A percentile compares a stretch with the other conserved stretches of the same genome.
Conservation (phyloP, 306 rosid genomes). For the Vigna nakashimae region DNA sequence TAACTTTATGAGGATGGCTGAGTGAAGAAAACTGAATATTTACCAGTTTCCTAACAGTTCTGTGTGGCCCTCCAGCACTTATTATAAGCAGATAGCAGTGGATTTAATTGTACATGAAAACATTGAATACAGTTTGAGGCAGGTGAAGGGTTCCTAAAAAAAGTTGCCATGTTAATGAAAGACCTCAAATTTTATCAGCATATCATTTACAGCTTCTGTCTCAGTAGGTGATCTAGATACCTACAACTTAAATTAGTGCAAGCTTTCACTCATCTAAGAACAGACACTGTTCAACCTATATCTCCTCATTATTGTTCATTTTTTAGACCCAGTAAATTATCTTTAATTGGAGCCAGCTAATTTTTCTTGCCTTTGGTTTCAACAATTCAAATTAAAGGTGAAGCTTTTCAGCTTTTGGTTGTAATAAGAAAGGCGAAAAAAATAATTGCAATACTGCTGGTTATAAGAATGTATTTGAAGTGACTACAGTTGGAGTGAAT, state of each 20-base stretch:
- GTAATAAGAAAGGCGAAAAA: too few relatives aligned
- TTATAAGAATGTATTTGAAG: neutral
- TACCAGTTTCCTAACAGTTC: neutral
- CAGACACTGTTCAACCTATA: conserved; percentile 1
- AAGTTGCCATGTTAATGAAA: neutral
- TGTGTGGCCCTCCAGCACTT: conserved; percentile 2
- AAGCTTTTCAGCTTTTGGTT: neutral
- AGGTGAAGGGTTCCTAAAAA: conserved; percentile 12
- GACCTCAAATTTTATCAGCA: neutral
- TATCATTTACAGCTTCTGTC: neutral
- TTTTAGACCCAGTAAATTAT: neutral
- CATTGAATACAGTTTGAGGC: conserved; percentile 14
- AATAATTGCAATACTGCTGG: neutral
- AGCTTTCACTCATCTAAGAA: neutral
- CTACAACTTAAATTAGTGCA: neutral
- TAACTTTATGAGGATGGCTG: too few relatives aligned
- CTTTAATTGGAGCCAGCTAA: conserved; percentile 19
- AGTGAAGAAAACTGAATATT: neutral
- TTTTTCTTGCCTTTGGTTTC: neutral
- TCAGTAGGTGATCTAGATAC: conserved; percentile 24
- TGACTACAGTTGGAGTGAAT: neutral
- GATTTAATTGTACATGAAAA: neutral
- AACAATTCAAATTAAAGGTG: conserved; percentile 15
- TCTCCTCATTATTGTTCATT: neutral
- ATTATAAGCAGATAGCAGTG: neutral